Evolutionary conservation across 192 early-diverging fungal genomes (phyloP), one percentile per base, ranked within the genome.

Genomic region (Mycoemilia scoparia): DNA sequence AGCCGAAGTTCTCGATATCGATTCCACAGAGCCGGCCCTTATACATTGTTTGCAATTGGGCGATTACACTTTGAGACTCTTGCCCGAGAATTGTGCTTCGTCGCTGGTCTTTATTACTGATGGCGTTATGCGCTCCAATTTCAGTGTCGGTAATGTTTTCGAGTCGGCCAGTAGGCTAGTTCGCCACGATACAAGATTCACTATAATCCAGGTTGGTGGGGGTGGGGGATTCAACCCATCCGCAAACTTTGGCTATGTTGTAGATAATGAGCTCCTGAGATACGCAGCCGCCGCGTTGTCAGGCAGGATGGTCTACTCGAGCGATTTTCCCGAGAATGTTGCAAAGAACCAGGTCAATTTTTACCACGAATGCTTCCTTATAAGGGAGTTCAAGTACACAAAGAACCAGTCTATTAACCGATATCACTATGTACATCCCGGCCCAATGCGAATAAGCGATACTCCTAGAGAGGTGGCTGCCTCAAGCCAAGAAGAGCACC

Each of bases 91-190:
- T 7, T 67, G 58, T 37, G 49, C 65, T 25, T 46, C 65, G 7
- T 54, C 47, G 21, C 49, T 84, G 28, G 65, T 78, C 2, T 43
- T 73, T 10, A 46, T 84, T 19, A 78, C 77, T 0, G 82, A 84
- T 39, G 79, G 79, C 33, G 74, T 81, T 14, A 64, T 78, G 21
- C 74, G 77, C 34, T 82, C 79, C 6, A 79, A 76, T 45, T 59
- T 74, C 13, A 46, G 70, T 0, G 48, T 79, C 4, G 62, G 69
- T 24, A 67, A 70, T 35, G 51, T 74, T 3, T 68, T 70, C 33
- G 16, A 38, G 5, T 26, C 57, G 4, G 57, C 51, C 10, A 60
- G 64, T 39, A 52, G 57, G 13, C 42, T 66, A 29, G 33, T 36
- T 22, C 68, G 68, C 13, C 64, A 71, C 16, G 64, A 74, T 36